Conservation (phyloP, 1,139 yeast species). For the Pichia sp. region DNA sequence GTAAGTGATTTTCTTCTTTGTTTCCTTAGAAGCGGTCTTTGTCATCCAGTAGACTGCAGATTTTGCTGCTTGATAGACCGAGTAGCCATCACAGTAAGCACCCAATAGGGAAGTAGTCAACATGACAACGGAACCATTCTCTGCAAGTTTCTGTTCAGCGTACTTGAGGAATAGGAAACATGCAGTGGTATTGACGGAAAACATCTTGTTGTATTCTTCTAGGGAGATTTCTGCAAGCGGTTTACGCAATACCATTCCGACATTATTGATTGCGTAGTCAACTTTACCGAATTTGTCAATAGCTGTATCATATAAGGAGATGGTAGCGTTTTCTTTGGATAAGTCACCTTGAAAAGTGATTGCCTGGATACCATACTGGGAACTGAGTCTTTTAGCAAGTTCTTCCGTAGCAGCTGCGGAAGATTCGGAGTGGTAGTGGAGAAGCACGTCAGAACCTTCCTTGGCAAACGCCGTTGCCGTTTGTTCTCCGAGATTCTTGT, state of each 20-base stretch:
- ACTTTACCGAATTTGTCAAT: constrained; percentile 39
- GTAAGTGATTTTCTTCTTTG: constrained; percentile 42
- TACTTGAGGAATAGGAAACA: constrained; percentile 58
- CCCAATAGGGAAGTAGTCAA: constrained; percentile 60
- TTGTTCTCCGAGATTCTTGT: constrained; percentile 55
- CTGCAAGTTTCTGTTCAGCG: constrained; percentile 44
- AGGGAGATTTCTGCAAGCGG: constrained; percentile 38
- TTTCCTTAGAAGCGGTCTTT: constrained; percentile 55
- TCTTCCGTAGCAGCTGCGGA: constrained; percentile 35
- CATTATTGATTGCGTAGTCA: constrained; percentile 60
- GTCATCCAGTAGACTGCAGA: constrained; percentile 54
- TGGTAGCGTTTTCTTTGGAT: constrained; percentile 35
- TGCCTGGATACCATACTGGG: constrained; percentile 34
- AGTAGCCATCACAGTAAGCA: constrained; percentile 54
- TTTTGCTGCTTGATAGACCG: constrained; percentile 54
- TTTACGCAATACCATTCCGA: constrained; percentile 61
- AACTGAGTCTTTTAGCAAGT: constrained; percentile 33
- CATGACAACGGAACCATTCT: constrained; percentile 49
- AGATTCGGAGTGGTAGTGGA: constrained; percentile 46
- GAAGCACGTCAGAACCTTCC: constrained; percentile 47
- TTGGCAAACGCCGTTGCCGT: constrained; percentile 52
- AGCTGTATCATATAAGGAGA: constrained; percentile 39
- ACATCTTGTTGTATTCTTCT: constrained; percentile 49
- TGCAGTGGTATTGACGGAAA: constrained; percentile 45
- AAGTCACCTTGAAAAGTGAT: constrained; percentile 41